Evolutionary conservation across 768 basidiomycete genomes (phyloP).

Genomic region (Mycena leptocephala): DNA sequence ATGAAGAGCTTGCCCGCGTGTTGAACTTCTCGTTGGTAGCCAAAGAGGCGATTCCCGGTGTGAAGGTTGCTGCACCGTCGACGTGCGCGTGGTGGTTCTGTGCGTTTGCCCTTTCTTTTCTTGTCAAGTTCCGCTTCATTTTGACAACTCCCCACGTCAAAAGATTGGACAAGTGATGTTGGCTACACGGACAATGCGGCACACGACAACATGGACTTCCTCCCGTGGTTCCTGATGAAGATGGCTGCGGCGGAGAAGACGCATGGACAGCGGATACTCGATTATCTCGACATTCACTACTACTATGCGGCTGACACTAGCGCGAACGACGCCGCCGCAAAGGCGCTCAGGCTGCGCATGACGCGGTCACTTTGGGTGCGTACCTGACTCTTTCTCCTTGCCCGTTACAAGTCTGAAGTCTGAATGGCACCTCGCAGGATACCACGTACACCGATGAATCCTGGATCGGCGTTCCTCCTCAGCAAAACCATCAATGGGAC

Average conservation of each 20-base stretch:
- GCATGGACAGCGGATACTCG: conserved; percentile 61
- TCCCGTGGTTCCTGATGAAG: conserved; percentile 70
- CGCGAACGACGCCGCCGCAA: conserved; percentile 65
- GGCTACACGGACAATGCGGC: conserved; percentile 67
- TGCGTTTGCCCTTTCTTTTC: not conserved
- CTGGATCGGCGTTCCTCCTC: conserved; percentile 61
- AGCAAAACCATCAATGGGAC: conserved; percentile 63
- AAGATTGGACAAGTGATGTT: conserved; percentile 69
- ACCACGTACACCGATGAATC: conserved; percentile 69
- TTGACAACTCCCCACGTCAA: not conserved
- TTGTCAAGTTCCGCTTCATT: not conserved
- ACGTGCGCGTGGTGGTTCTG: conserved; percentile 31
- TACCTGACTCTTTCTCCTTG: conserved; percentile 17
- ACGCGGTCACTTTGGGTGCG: conserved; percentile 68
- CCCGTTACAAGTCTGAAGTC: too few relatives aligned
- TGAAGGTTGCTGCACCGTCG: conserved; percentile 34
- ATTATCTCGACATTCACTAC: conserved; percentile 72
- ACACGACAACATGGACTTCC: conserved; percentile 68
- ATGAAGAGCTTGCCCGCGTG: conserved; percentile 59
- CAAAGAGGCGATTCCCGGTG: conserved; percentile 34
- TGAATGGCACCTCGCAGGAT: too few relatives aligned
- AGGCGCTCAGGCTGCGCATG: conserved; percentile 65
- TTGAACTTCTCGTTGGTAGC: conserved; percentile 52
- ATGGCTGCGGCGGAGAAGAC: conserved; percentile 58
- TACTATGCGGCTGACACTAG: conserved; percentile 70